Base-by-base conservation (phyloP, 164 flowering plant species). In the Tetrastigma voinierianum region DNA sequence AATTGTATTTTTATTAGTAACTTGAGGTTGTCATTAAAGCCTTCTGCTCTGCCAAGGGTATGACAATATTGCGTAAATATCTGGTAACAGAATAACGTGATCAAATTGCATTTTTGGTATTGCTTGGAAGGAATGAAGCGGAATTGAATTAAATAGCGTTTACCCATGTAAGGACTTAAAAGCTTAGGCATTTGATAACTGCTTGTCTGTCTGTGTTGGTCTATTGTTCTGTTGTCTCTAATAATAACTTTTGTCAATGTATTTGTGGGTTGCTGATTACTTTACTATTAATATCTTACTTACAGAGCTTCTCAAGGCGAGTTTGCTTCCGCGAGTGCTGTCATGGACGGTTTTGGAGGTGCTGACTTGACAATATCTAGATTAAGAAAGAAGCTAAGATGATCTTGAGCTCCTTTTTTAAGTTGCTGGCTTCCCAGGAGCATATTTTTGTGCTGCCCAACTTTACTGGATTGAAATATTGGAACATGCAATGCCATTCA, bases 291-390 rank as follows among this genome's bases (percentile, higher is more conserved):
- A 45, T 59, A 16, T 66, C 6, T 55, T 62, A 15, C n/a, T 19
- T 74, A 12, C 62, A 91, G 98, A 72, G 91, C 96, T 44, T 68
- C 91, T 17, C 81, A 95, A 76, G 88, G 90, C 0, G 96, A 90
- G 79, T 94, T 89, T 70, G 90, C 87, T 60, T 79, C 88, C 18
- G 93, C 93, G 8, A 76, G 69, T 19, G 90, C 96, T 53, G 63
- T 76, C 48, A 72, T 88, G 86, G 95, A 94, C 68, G 91, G 95
- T 2, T 94, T 91, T 72, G 98, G 98, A 75, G 97, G 88, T 19
- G 83, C 88, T 23, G 96, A 91, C 66, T 77, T 91, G n/a, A 84
- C 97, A 19, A 67, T 90, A 70, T 74, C 90, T 16, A 88, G 76
- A 69, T 78, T 94, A 15, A 73, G 61, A 24, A 51, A 64, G 51